Percentiles rank a stretch among this genome's conserved stretches.
These are phyloP conservation scores for Rutstroemia sp. DNA, from an alignment of 2,329 filamentous ascomycete genomes.

Conservation along the genomic window DNA sequence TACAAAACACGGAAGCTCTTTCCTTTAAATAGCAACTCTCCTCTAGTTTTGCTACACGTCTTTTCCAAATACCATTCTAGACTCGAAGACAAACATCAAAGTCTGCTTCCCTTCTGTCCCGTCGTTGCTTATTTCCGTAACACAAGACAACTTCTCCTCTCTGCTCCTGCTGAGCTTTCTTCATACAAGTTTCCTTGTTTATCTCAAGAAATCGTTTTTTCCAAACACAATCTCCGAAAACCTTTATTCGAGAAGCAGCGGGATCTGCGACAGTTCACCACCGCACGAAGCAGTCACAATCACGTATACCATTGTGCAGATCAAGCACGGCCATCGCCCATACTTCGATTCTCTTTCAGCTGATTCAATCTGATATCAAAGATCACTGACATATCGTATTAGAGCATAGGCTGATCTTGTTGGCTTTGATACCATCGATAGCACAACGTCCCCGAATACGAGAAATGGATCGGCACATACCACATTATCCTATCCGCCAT, in stretches of 20 bases:
- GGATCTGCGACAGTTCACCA: no score
- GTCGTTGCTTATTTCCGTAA: conserved; percentile 4
- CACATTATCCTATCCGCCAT: background rate
- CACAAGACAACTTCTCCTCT: background rate
- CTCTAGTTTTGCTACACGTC: background rate
- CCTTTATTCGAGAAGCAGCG: background rate
- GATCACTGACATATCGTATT: no score
- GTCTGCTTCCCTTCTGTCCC: background rate
- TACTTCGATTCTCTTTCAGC: no score
- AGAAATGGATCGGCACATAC: background rate
- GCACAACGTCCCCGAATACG: background rate
- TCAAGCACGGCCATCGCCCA: no score
- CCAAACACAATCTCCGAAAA: background rate
- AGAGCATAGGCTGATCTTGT: no score
- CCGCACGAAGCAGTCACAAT: no score
- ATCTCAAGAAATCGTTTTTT: background rate
- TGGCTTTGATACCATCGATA: no score
- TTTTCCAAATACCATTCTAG: background rate
- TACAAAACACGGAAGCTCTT: background rate
- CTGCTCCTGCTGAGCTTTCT: background rate
- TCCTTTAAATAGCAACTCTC: background rate
- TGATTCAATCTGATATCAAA: no score
- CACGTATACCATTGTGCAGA: no score
- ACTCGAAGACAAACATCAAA: background rate
- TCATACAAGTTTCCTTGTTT: background rate